Base-by-base conservation (phyloP, 2,329 filamentous ascomycete species). In the Aureobasidium sp. region DNA sequence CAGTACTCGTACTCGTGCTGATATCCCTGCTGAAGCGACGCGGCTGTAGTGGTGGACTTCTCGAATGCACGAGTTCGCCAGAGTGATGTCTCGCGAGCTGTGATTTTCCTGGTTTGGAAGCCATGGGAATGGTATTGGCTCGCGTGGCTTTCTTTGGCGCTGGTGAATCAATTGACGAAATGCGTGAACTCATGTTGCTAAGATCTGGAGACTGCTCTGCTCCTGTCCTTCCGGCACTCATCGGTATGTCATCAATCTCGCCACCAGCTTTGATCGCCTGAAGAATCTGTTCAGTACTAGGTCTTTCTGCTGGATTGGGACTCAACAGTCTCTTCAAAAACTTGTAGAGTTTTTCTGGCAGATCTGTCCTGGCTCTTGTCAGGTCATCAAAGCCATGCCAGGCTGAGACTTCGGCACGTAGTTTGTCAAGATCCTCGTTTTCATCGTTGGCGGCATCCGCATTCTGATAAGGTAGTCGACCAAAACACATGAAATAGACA, bases 401-500 rank as follows among this genome's bases (percentile, higher is more conserved):
- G 37, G 83, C 81, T 12, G 86, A 85, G 59, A 97, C 97, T 72
- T 97, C 92, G 3, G 82, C 87, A 32, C 92, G 85, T 32, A 97
- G 81, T 66, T 86, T 79, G 68, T 96, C 90, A 9, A 96, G 80
- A 67, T 97, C 92, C 72, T 97, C 93, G 61, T 91, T 85, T 70
- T 97, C 92, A 73, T 97, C 92, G 20, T 65, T 60, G 6, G 67
- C 63, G 17, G 68, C 69, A 15, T 65, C 61, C 10, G 69, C 65
- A 17, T 69, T 65, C 2, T 69, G 65, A 46, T 71, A 71, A 0
- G 94, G 94, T 12, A 99, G 81, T 51, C 87, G 83, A 1, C 88
- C 90, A 72, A 99, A 99, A 73, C 94, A 99, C 81, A 99, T 88
- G 71, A 99, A 99, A 74, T 97, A 96, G 3, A 99, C 82, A 62